phyloP scores from a whole-genome alignment of 441 rosid genomes.

The Brassica balearica region DNA sequence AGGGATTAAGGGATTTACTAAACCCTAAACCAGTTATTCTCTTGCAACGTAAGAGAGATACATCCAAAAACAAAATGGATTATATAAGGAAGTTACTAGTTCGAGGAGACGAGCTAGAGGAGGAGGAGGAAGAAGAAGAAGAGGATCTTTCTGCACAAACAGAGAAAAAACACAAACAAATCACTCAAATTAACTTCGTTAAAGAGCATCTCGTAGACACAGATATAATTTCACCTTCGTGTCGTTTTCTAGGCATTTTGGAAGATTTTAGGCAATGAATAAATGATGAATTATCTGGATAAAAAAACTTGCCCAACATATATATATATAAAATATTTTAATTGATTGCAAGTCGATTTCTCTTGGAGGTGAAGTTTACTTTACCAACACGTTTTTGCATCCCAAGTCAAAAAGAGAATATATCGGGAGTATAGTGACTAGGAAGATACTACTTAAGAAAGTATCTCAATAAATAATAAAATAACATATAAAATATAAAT shows the following conservation, averaged over 20 bases:
- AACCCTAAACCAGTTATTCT: not conserved
- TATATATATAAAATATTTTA: not conserved
- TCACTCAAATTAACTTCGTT: not conserved
- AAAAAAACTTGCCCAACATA: not conserved
- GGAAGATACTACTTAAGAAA: not conserved
- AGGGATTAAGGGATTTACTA: not conserved
- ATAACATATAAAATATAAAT: not conserved
- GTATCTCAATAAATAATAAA: not conserved
- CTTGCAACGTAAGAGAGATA: not conserved
- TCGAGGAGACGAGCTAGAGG: not conserved
- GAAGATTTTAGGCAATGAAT: not conserved
- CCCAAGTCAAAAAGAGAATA: slow-evolving; percentile 4
- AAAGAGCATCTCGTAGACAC: slow-evolving; percentile 6
- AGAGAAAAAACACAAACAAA: not conserved
- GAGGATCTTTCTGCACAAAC: slow-evolving; percentile 6
- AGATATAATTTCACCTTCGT: not conserved
- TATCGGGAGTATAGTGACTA: not conserved
- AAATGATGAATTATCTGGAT: not conserved
- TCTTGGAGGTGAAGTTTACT: slow-evolving; percentile 8
- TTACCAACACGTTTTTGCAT: not conserved
- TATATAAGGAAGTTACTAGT: not conserved
- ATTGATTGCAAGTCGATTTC: slow-evolving; percentile 5
- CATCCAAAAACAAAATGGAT: not conserved
- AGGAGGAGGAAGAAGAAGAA: not conserved
- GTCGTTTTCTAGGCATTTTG: not conserved